Base-by-base conservation (phyloP, 352 stramenopile species). In the Phytophthora cryptogea region DNA sequence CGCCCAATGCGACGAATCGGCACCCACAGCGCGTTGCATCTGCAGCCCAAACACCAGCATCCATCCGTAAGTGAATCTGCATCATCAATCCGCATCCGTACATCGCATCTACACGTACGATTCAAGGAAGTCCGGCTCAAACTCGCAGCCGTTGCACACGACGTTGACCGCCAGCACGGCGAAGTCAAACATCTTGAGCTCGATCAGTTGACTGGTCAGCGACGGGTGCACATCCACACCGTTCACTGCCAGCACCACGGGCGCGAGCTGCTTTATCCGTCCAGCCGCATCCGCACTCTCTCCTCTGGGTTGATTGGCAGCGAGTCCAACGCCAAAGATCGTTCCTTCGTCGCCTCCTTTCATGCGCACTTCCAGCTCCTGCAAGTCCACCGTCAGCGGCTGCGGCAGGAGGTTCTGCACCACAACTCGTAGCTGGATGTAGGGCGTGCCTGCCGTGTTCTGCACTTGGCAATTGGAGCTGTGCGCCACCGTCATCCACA, bases 121-220 rank as follows among this genome's bases (percentile, higher is more conserved):
- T 58, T 93, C 84, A 0, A 93, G 57, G 57, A 91, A 93, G 26
- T 90, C 81, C 1, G 80, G 72, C 60, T 93, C 81, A 14, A 93
- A 93, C 32, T 90, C 81, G 47, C 81, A 90, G 10, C 76, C 74
- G 32, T 67, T 70, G 52, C 81, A 91, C 43, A 78, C 72, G 13
- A 93, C 75, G 32, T 80, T 88, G 20, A 91, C 56, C 1, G 54
- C 66, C 11, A 93, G 55, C 14, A 91, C 82, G 0, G 68, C 78
- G 50, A 88, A 89, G 17, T 89, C 79, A 55, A 91, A 83, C 67
- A 88, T 80, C 36, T 78, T 51, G 17, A 90, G 70, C 32, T 78
- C 70, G 41, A 89, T 51, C 26, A 47, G 20, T 8, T 74, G 67
- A 47, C 63, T 73, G 13, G 65, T 63, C 3, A 68, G 43, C 17